Evolutionary conservation across 2,329 filamentous ascomycete genomes (phyloP).

Genomic region (Pestalotiopsis sp.): DNA sequence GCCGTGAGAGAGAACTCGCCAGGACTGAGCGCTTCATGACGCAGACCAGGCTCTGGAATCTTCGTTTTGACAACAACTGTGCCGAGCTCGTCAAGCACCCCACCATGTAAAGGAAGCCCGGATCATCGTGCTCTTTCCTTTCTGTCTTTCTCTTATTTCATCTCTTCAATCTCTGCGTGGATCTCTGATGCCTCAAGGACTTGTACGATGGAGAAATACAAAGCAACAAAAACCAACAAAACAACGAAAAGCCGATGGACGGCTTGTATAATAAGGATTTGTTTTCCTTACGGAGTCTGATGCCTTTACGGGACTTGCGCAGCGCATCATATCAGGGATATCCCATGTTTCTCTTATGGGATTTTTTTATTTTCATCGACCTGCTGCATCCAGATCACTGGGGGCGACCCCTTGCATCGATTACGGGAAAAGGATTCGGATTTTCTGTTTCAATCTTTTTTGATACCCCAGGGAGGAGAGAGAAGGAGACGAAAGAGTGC

Average conservation of each 20-base stretch:
- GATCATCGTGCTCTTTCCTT: neutral
- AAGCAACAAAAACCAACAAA: slow-evolving; percentile 6
- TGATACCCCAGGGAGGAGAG: slow-evolving; percentile 9
- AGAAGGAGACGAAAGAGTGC: neutral
- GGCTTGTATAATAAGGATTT: slow-evolving; percentile 1
- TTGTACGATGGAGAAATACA: slow-evolving; percentile 1
- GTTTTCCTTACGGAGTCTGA: slow-evolving; percentile 11
- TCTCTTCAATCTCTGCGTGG: neutral
- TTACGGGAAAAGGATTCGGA: slow-evolving; percentile 1
- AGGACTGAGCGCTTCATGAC: slow-evolving; percentile 93
- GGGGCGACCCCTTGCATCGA: slow-evolving; percentile 7
- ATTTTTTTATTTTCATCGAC: slow-evolving; percentile 1
- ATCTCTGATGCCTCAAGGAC: neutral
- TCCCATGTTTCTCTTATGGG: slow-evolving; percentile 7
- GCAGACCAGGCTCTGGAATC: slow-evolving; percentile 81
- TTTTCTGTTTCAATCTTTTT: slow-evolving; percentile 5
- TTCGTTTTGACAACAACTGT: slow-evolving; percentile 95
- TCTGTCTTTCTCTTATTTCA: slow-evolving; percentile 5
- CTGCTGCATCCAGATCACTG: slow-evolving; percentile 8
- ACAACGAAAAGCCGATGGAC: slow-evolving; percentile 2
- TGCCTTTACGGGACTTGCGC: slow-evolving; percentile 11
- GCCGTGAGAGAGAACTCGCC: slow-evolving; percentile 83
- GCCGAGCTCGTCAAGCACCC: slow-evolving; percentile 77
- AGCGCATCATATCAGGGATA: slow-evolving; percentile 12
- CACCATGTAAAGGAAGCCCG: slow-evolving; percentile 43